phyloP scores from a whole-genome alignment of 306 rosid genomes.

The Rubus idaeus region DNA sequence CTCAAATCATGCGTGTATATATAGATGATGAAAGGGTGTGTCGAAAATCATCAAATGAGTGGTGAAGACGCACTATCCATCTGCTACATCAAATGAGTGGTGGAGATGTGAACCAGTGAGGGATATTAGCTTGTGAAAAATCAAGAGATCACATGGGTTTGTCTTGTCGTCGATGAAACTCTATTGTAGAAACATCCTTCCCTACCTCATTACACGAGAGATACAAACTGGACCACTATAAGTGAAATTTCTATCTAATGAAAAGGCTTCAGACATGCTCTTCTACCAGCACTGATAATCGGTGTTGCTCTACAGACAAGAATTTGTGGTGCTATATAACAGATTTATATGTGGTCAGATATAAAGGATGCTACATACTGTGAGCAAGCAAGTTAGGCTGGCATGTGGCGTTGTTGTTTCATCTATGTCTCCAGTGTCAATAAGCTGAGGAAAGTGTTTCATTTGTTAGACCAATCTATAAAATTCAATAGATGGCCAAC shows the following conservation, averaged over 20 bases:
- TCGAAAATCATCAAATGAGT: not conserved
- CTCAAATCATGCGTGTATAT: not conserved
- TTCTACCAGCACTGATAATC: not conserved
- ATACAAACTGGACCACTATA: not conserved
- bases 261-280: not conserved
- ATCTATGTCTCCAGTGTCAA: not conserved
- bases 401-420: not conserved
- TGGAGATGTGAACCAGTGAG: not conserved
- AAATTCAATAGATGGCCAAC: not conserved
- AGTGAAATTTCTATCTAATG: not conserved
- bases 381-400: not conserved
- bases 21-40: not conserved
- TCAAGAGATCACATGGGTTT: not conserved
- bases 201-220: not conserved
- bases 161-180: not conserved
- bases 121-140: not conserved
- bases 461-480: not conserved
- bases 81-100: not conserved
- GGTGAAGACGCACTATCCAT: not conserved
- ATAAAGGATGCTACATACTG: not conserved
- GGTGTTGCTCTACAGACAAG: not conserved
- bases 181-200: not conserved
- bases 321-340: not conserved
- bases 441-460: not conserved
- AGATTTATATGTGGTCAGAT: not conserved